A percentile compares a stretch with the other conserved stretches of the same genome.
These are phyloP conservation scores for Schizonepeta tenuifolia DNA, from an alignment of 257 asterid species.

Conservation along the genomic window DNA sequence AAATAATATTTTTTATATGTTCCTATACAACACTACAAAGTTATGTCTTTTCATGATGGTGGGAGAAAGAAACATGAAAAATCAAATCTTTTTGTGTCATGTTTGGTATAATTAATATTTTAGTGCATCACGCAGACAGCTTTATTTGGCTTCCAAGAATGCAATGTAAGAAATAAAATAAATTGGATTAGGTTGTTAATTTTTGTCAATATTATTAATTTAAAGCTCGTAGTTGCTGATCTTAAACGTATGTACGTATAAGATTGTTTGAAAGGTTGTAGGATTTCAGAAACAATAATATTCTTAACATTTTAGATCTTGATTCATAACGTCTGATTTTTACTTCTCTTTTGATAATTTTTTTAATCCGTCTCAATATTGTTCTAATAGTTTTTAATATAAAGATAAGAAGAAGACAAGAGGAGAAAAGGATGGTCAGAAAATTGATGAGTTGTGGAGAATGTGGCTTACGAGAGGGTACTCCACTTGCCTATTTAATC, in stretches of 20 bases:
- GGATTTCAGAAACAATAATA: too few species aligned
- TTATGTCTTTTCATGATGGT: constrained; percentile 32
- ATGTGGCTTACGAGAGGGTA: constrained; percentile 53
- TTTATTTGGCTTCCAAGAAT: background rate
- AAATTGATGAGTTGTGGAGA: constrained; percentile 50
- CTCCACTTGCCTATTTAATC: constrained; percentile 44
- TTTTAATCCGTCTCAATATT: background rate
- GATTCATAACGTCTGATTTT: background rate
- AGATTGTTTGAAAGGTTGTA: too few species aligned
- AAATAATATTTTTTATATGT: background rate
- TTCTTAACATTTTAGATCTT: background rate
- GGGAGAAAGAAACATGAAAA: constrained; percentile 1
- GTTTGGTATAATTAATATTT: background rate
- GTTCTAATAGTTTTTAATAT: background rate
- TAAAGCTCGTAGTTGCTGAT: background rate
- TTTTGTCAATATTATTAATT: too few species aligned
- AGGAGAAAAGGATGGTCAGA: constrained; percentile 38
- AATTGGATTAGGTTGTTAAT: too few species aligned
- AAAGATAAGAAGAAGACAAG: constrained; percentile 33
- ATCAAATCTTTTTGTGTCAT: constrained; percentile 13
- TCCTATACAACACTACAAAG: constrained; percentile 25
- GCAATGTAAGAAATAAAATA: too few species aligned
- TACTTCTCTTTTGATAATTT: background rate
- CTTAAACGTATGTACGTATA: background rate
- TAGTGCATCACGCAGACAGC: background rate